Evolutionary conservation across 768 basidiomycete species (phyloP), one percentile per base, ranked within the genome.

Genomic region (Leccinellum luteum): DNA sequence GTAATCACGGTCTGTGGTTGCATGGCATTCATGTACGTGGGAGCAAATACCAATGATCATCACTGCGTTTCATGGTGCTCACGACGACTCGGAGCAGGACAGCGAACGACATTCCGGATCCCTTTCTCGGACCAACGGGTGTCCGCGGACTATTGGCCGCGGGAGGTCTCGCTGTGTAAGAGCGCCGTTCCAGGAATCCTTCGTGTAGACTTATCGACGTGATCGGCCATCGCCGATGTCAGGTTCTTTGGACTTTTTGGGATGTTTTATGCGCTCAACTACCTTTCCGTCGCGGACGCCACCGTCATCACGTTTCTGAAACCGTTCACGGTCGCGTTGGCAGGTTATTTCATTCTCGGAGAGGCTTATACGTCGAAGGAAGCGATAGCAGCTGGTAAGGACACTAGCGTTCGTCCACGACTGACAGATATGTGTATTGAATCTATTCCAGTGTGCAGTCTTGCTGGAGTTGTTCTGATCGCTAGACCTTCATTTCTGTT

Each of bases 401-500:
- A 25, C 38, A 66, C 23, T 10, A 6, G 0, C 15, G 10, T 2
- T 10, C 10, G 52, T 51, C 30, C 19, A 15, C 2, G 7, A 21
- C 27, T 19, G n/a, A 49, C 14, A 23, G 17, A 30, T 32, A 25
- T 25, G 6, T 14, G 6, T 14, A 51, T 31, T 13, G 12, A 30
- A 21, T 15, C 10, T 3, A 49, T 21, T 48, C 17, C 64, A 82
- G 83, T 87, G 8, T 78, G 81, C 49, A 87, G 90, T 69, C 77
- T 95, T 35, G 43, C 81, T 10, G 94, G 93, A 0, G 91, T 94
- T 9, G 69, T 94, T 13, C 77, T 94, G 9, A 92, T 97, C 49
- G 90, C 92, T 12, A 79, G 90, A 38, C 94, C 94, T 0, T 73
- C 79, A 0, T 84, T 85, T 51, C 63, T 95, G 8, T 95, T 97